These are phyloP conservation scores for Mycotypha africana DNA, from an alignment of 371 early-diverging fungal genomes.

Conservation along the genomic window DNA sequence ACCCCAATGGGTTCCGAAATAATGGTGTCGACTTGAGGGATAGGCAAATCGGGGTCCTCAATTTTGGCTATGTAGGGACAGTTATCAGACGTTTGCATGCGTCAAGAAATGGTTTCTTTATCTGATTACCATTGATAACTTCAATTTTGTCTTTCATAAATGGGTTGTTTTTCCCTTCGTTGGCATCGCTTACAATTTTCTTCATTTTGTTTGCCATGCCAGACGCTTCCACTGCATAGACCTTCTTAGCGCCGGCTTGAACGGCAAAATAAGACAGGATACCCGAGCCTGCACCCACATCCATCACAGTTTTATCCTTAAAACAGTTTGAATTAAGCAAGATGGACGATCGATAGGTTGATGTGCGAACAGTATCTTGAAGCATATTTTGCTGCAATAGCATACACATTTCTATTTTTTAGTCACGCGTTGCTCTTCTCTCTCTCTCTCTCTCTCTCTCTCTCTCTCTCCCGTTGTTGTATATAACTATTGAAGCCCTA, in stretches of 20 bases:
- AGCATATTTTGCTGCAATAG: conserved; percentile 99
- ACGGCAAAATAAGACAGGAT: conserved; percentile 94
- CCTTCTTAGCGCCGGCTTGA: conserved; percentile 86
- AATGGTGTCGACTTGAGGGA: conserved; percentile 87
- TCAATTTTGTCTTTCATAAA: conserved; percentile 77
- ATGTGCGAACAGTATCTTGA: conserved; percentile 89
- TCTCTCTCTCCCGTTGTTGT: too few relatives aligned
- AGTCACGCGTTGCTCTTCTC: neutral
- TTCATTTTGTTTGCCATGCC: conserved; percentile 89
- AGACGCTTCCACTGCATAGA: conserved; percentile 96
- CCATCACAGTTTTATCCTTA: conserved; percentile 80
- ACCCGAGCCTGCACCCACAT: conserved; percentile 95
- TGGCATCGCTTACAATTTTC: conserved; percentile 65
- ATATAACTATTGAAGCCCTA: too few relatives aligned
- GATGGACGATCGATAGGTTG: conserved; percentile 93
- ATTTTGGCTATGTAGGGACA: conserved; percentile 63
- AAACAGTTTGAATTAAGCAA: conserved; percentile 71
- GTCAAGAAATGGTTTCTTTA: neutral
- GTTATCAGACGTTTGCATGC: neutral
- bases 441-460: neutral
- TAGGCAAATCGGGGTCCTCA: conserved; percentile 66
- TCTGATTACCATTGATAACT: conserved; percentile 67
- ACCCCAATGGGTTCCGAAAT: conserved; percentile 97
- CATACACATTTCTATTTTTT: too few relatives aligned
- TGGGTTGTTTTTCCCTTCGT: conserved; percentile 69